These are phyloP conservation scores for Phytophthora litchii DNA, from an alignment of 352 stramenopile species.

Conservation along the genomic window DNA sequence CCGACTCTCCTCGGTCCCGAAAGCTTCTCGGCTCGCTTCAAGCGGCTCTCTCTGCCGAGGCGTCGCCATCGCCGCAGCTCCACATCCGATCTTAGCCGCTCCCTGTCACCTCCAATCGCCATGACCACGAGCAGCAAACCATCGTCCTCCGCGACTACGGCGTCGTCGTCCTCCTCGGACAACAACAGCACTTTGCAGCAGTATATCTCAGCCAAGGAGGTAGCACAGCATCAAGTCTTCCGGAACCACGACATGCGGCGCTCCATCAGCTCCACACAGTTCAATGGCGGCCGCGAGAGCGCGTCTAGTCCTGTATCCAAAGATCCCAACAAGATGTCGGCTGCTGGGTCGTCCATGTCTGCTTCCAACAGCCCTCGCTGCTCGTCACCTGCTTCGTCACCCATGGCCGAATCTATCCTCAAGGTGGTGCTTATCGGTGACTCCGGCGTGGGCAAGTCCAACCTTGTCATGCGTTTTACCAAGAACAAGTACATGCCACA, in stretches of 20 bases:
- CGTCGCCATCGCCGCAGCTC: conserved; percentile 10
- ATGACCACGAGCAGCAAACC: conserved; percentile 47
- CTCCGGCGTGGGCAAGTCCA: conserved; percentile 88
- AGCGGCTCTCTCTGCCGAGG: conserved; percentile 35
- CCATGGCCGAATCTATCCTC: conserved; percentile 61
- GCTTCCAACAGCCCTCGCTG: conserved; percentile 58
- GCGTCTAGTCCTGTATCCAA: conserved; percentile 1
- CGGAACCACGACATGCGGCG: conserved; percentile 44
- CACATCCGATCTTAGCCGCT: conserved; percentile 19
- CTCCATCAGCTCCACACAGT: conserved; percentile 45
- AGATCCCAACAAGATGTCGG: conserved; percentile 17
- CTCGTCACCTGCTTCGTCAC: conserved; percentile 37
- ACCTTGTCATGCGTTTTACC: conserved; percentile 88
- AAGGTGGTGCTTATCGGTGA: conserved; percentile 91
- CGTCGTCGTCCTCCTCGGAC: conserved; percentile 11
- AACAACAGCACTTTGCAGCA: conserved; percentile 39
- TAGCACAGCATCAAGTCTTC: conserved; percentile 61
- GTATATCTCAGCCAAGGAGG: conserved; percentile 70
- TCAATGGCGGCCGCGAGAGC: conserved; percentile 17
- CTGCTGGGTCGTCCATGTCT: conserved; percentile 37
- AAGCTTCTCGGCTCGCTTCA: conserved; percentile 24
- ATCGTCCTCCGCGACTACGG: conserved; percentile 9
- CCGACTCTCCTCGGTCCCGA: conserved; percentile 19
- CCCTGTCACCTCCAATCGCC: not conserved
- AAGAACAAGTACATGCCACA: conserved; percentile 89